Conservation (phyloP, 164 flowering plant genomes). For the grape (Vitis vinifera) region DNA sequence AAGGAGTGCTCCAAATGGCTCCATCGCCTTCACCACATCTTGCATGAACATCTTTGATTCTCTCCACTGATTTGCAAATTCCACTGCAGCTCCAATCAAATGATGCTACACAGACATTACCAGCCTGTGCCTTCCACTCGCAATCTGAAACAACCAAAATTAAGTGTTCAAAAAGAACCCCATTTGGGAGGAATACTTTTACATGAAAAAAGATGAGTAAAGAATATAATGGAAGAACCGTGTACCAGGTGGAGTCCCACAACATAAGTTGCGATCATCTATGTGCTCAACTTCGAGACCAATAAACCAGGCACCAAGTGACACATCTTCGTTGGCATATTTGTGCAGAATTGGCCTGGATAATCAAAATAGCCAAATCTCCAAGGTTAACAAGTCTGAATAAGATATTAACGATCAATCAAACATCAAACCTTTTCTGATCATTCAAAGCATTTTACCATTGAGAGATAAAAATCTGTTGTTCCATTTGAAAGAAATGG, state of each 20-base stretch:
- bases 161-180: background rate
- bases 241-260: slow-evolving; percentile 38
- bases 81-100: slow-evolving; percentile 37
- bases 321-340: slow-evolving; percentile 38
- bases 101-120: slow-evolving; percentile 26
- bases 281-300: slow-evolving; percentile 37
- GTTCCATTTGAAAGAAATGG: too few relatives aligned
- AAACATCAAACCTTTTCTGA: too few relatives aligned
- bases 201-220: too few relatives aligned
- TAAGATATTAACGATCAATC: background rate
- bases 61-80: slow-evolving; percentile 29
- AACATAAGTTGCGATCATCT: slow-evolving; percentile 34
- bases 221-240: background rate
- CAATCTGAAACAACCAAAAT: slow-evolving; percentile 13
- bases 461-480: too few relatives aligned
- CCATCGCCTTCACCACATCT: slow-evolving; percentile 10
- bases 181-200: background rate
- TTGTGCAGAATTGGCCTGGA: slow-evolving; percentile 29
- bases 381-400: background rate
- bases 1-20: slow-evolving; percentile 6
- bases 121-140: slow-evolving; percentile 23
- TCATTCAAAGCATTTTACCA: too few relatives aligned
- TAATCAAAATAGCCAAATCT: background rate
- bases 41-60: slow-evolving; percentile 12
- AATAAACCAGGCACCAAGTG: slow-evolving; percentile 35